Base-by-base conservation (phyloP, 352 stramenopile species). In the Globisporangium alternatum region DNA sequence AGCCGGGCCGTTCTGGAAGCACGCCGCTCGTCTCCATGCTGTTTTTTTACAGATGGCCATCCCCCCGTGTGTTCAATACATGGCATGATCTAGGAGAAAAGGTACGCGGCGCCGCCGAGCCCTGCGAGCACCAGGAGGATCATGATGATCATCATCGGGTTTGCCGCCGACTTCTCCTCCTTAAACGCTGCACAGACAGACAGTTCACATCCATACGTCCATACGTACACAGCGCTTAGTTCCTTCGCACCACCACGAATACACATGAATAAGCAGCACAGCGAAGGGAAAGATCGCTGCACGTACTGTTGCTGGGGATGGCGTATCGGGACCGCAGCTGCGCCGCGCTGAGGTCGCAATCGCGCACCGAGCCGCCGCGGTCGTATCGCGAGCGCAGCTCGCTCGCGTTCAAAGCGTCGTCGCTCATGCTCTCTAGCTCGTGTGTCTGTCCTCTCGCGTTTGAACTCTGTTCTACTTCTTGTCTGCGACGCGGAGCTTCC, bases 271-370 rank as follows among this genome's bases (percentile, higher is more conserved):
- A n/a, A n/a, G n/a, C n/a, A n/a, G n/a, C n/a, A n/a, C n/a, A n/a
- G n/a, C n/a, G n/a, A n/a, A n/a, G n/a, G n/a, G n/a, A n/a, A n/a
- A n/a, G n/a, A n/a, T n/a, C n/a, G n/a, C n/a, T n/a, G 19, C 12
- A 77, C 81, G 62, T 81, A 94, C 85, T 94, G 76, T 94, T 94
- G 52, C 71, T 72, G 19, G 84, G 71, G 63, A 94, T 94, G 37
- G 85, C 83, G 67, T 94, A 92, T 71, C 85, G 78, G 25, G 85
- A 87, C 9, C 83, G 83, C 22, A 94, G 66, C 60, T 94, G 85
- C 9, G 83, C 85, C 0, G 85, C 85, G 49, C 81, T 94, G 47
- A 94, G 74, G 67, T 94, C 83, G 47, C 69, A 86, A 66, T 94
- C 85, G 21, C 80, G 83, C 37, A 94, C 83, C 1, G 70, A 86